These are phyloP conservation scores for Furcasterigmium sp. DNA, from an alignment of 2,329 filamentous ascomycete genomes.

Conservation along the genomic window DNA sequence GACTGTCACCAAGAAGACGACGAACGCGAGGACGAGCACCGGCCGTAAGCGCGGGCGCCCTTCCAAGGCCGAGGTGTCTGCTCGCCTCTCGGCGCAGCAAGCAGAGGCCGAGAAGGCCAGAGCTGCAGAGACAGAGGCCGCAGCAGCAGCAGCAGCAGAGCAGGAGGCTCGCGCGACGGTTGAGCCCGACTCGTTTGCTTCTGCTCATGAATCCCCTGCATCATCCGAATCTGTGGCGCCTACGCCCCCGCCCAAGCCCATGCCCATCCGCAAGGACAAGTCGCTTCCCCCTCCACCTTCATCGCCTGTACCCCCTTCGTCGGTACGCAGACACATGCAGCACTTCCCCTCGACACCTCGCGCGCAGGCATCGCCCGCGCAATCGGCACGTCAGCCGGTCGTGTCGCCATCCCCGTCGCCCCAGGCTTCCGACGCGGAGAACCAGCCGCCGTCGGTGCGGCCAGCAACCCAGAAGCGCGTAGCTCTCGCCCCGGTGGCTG, in stretches of 20 bases:
- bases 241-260: background rate
- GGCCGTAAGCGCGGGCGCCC: conserved; percentile 26
- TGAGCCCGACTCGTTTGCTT: conserved; percentile 9
- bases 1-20: conserved; percentile 33
- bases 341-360: conserved; percentile 37
- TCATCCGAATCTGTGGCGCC: conserved; percentile 5
- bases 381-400: conserved; percentile 46
- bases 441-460: conserved; percentile 66
- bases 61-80: conserved; percentile 22
- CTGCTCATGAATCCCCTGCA: conserved; percentile 11
- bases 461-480: conserved; percentile 43
- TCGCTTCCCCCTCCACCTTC: conserved; percentile 22
- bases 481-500: conserved; percentile 37
- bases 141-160: background rate
- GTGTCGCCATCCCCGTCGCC: conserved; percentile 62
- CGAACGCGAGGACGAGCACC: conserved; percentile 5
- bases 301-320: conserved; percentile 8
- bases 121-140: conserved; percentile 15
- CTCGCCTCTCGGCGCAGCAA: conserved; percentile 15
- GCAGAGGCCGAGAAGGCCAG: conserved; percentile 15
- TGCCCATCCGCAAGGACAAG: conserved; percentile 13
- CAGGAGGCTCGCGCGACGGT: conserved; percentile 1
- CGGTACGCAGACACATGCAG: conserved; percentile 7
- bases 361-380: conserved; percentile 34
- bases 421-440: conserved; percentile 76